Conservation (phyloP, 441 rosid genomes). For the Syzygium syzygioides region DNA sequence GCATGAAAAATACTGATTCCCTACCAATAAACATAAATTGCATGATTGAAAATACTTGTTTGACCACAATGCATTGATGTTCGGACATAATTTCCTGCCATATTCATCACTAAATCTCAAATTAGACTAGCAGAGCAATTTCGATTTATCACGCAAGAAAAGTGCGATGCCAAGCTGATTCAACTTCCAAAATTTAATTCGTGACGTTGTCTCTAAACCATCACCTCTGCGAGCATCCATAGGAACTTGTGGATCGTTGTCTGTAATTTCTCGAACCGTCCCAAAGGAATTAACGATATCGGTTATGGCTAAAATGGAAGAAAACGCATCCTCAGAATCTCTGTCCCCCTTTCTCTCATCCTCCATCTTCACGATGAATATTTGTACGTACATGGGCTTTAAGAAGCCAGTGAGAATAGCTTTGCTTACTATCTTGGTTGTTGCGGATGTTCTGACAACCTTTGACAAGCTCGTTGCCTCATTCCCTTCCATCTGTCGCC, state of each 20-base stretch:
- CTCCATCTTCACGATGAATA: not conserved
- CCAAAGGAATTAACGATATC: not conserved
- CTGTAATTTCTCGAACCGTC: not conserved
- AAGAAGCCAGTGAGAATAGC: constrained; percentile 4
- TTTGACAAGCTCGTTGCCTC: not conserved
- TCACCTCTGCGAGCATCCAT: not conserved
- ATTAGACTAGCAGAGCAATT: not conserved
- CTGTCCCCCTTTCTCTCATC: not conserved
- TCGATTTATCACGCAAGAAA: not conserved
- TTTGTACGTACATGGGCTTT: not conserved
- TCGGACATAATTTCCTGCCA: not conserved
- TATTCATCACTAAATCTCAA: not conserved
- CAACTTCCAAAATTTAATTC: not conserved
- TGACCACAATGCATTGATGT: not conserved
- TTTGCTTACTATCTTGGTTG: not conserved
- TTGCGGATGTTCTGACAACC: not conserved
- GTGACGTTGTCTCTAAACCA: not conserved
- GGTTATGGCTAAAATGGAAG: not conserved
- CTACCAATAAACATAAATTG: not conserved
- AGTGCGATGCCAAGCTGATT: not conserved
- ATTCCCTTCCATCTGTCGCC: not conserved
- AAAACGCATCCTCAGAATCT: not conserved
- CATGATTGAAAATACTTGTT: not conserved
- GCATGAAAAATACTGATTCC: not conserved
- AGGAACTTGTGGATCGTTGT: not conserved